Evolutionary conservation across 257 asterid species (phyloP), one percentile per base, ranked within the genome.

Genomic region (Asclepias syriaca): DNA sequence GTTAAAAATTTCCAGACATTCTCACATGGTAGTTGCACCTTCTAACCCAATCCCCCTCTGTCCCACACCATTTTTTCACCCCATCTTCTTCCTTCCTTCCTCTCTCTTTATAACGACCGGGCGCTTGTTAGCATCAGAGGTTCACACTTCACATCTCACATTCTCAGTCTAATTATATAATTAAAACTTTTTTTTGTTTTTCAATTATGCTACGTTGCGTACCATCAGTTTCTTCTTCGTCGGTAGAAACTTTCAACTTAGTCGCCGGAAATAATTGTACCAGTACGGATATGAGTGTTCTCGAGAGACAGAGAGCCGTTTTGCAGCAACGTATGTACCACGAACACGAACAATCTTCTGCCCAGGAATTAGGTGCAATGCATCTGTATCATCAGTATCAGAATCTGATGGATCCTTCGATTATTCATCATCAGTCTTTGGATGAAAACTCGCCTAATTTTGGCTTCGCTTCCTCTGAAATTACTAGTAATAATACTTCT

Each of bases 11-110:
- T 18, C 61, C 58, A 77, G 91, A 86, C 92, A 87, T 59, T 77
- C 84, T 81, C 89, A 87, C 92, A 83, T 87, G 91, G 86, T 75
- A 78, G 75, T 63, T 76, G 78, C 71, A 59, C 79, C 78, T 61
- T 43, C 74, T 66, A 80, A 79, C 82, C 79, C 85, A 75, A 68
- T 40, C 66, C 59, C 16, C 24, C 67, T 29, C 16, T 71, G 77
- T 54, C 78, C 81, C 81, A 70, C 81, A 70, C 69, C 14, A 46
- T 59, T 59, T 68, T 68, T 51, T 75, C 61, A 51, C 61, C 65
- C 19, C 34, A 1, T 29, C 34, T 2, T 29, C 34, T 18, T 75
- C 59, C 68, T 74, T 74, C 75, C 51, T 57, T 64, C 66, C 27
- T 49, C 67, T 70, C 74, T 14, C 32, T 21, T 6, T 43, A 43